phyloP scores from a whole-genome alignment of 805 yeast genomes.

The Grigorovia transvaalensis region DNA sequence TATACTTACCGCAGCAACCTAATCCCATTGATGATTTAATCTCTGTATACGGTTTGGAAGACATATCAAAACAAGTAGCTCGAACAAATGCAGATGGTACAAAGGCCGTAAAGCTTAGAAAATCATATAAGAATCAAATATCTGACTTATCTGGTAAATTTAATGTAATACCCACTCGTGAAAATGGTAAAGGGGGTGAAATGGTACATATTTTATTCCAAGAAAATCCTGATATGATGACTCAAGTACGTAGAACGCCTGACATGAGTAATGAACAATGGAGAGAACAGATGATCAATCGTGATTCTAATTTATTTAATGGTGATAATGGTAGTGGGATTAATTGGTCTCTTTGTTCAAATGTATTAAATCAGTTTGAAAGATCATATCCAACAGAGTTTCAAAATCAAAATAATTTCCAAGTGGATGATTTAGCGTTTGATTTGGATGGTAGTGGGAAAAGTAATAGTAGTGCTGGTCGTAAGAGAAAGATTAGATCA shows the following conservation, averaged over 20 bases:
- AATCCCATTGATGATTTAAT: constrained; percentile 68
- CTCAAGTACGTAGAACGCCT: constrained; percentile 14
- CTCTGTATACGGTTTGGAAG: constrained; percentile 53
- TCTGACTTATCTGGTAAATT: constrained; percentile 77
- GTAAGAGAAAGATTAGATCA: constrained; percentile 15
- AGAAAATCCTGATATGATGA: constrained; percentile 27
- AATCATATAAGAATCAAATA: constrained; percentile 90
- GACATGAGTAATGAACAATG: constrained; percentile 20
- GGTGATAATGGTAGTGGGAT: constrained; percentile 11
- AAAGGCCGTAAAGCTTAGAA: constrained; percentile 84
- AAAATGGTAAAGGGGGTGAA: constrained; percentile 31
- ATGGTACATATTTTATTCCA: constrained; percentile 26
- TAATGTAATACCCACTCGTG: constrained; percentile 41
- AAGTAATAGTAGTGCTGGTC: constrained; percentile 15
- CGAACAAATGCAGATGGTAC: constrained; percentile 81
- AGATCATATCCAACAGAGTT: constrained; percentile 27
- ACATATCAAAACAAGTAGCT: constrained; percentile 70
- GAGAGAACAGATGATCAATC: constrained; percentile 14
- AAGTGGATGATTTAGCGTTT: constrained; percentile 28
- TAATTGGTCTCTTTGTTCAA: constrained; percentile 25
- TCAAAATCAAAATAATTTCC: constrained; percentile 20
- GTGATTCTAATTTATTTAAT: constrained; percentile 20
- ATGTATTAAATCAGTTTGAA: constrained; percentile 25
- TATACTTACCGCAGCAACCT: constrained; percentile 40
- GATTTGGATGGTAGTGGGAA: constrained; percentile 29